phyloP scores from a whole-genome alignment of 148 eudicot genomes.

The Camellia granthamiana region DNA sequence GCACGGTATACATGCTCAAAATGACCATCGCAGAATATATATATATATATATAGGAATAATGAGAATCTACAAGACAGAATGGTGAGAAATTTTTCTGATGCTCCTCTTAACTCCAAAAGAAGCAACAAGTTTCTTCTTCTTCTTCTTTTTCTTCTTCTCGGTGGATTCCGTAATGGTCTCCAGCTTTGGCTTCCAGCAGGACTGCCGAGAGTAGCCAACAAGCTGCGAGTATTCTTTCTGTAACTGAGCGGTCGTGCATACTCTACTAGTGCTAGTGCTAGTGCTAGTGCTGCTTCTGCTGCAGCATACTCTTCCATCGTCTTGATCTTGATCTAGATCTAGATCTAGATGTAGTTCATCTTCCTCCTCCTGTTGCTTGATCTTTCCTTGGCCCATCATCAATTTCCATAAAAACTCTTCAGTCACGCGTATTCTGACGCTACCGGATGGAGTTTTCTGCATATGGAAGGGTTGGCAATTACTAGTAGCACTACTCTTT shows the following conservation, averaged over 20 bases:
- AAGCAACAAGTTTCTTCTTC: background rate
- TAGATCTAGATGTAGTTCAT: background rate
- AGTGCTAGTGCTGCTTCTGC: background rate
- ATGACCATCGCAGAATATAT: too few species aligned
- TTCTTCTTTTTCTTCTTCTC: background rate
- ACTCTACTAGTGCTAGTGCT: background rate
- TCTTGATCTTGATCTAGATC: background rate
- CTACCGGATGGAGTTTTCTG: slow-evolving; percentile 23
- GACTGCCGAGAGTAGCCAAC: slow-evolving; percentile 6
- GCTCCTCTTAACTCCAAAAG: background rate
- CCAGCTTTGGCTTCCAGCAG: slow-evolving; percentile 34
- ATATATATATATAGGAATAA: too few species aligned
- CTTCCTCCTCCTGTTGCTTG: background rate
- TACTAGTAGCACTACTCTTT: background rate
- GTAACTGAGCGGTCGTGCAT: slow-evolving; percentile 25
- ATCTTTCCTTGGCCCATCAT: slow-evolving; percentile 1
- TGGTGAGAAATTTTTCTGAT: background rate
- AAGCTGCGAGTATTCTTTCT: slow-evolving; percentile 25
- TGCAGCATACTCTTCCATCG: background rate
- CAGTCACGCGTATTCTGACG: slow-evolving; percentile 22
- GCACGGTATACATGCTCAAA: too few species aligned
- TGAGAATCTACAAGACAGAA: too few species aligned
- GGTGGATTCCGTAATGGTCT: slow-evolving; percentile 20
- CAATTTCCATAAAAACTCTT: slow-evolving; percentile 19
- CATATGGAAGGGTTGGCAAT: slow-evolving; percentile 20